phyloP scores from a whole-genome alignment of 495 filamentous ascomycete genomes.

The Staphylotrichum longicolle region DNA sequence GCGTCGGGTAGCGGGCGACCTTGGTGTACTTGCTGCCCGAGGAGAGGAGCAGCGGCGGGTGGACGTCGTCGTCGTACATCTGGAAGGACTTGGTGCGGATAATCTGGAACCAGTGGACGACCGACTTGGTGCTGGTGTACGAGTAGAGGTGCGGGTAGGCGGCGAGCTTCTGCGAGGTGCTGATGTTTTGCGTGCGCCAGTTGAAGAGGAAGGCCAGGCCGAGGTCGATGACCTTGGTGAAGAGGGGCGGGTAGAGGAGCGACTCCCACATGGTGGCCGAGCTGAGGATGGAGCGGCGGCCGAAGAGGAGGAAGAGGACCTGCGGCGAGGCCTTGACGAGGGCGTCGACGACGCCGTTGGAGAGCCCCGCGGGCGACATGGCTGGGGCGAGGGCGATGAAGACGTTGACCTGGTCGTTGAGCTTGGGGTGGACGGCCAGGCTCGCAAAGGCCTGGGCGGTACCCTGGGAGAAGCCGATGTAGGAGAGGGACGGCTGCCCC shows the following conservation, averaged over 20 bases:
- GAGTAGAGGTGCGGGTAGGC: constrained; percentile 97
- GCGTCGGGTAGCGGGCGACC: constrained; percentile 91
- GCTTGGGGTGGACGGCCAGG: constrained; percentile 84
- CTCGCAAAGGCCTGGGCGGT: constrained; percentile 96
- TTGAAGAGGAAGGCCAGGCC: constrained; percentile 80
- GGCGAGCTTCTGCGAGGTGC: constrained; percentile 83
- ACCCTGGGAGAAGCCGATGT: constrained; percentile 95
- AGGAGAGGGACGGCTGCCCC: constrained; percentile 78
- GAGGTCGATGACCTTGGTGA: constrained; percentile 82
- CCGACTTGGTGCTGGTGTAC: constrained; percentile 90
- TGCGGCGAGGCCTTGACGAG: constrained; percentile 92
- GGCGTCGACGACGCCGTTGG: constrained; percentile 83
- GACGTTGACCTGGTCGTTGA: constrained; percentile 92
- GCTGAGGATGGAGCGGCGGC: constrained; percentile 86
- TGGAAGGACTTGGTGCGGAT: constrained; percentile 93
- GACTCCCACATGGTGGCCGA: constrained; percentile 97
- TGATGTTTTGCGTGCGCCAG: constrained; percentile 87
- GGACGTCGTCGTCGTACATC: constrained; percentile 95
- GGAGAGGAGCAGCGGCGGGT: constrained; percentile 46
- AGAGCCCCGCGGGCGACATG: constrained; percentile 91
- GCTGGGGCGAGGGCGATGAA: constrained; percentile 97
- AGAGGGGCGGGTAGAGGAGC: constrained; percentile 91
- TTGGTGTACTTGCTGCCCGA: constrained; percentile 61
- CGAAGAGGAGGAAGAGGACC: constrained; percentile 90
- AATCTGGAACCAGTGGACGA: constrained; percentile 99